A percentile compares a stretch with the other conserved stretches of the same genome.
Conservation (phyloP, 345 rosid genomes). For the Syzygium grande region DNA sequence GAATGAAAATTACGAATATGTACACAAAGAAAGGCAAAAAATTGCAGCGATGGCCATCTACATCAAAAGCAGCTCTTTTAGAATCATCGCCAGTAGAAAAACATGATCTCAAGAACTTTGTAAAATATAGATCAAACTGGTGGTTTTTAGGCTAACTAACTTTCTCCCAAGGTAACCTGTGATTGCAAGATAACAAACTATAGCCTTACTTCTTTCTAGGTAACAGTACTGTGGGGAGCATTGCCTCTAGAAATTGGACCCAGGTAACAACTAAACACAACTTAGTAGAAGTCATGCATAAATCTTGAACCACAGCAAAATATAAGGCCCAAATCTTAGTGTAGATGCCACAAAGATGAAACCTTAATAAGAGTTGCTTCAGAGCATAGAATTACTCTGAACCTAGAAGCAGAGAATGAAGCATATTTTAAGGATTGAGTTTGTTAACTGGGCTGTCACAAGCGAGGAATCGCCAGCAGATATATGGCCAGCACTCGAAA, state of each 20-base stretch:
- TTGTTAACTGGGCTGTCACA: slow-evolving; percentile 55
- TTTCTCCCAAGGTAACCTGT: background rate
- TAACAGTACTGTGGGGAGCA: background rate
- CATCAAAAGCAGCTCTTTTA: background rate
- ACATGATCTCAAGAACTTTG: background rate
- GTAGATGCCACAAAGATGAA: background rate
- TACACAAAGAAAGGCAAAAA: background rate
- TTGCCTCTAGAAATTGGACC: background rate
- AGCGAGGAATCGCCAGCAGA: slow-evolving; percentile 84
- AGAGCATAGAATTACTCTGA: background rate
- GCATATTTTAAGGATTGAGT: background rate
- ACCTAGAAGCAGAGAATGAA: background rate
- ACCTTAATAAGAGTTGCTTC: background rate
- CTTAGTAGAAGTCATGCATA: background rate
- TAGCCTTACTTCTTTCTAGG: background rate
- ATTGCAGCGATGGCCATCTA: background rate
- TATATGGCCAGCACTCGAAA: slow-evolving; percentile 95
- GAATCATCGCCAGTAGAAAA: background rate
- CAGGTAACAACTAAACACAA: background rate
- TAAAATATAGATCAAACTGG: background rate
- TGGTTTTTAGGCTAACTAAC: background rate
- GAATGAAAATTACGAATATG: background rate
- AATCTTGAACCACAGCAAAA: background rate
- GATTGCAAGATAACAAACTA: background rate
- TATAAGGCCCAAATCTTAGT: background rate